These are phyloP conservation scores for Lipomyces mesembrius DNA, from an alignment of 805 yeast genomes.

Conservation along the genomic window DNA sequence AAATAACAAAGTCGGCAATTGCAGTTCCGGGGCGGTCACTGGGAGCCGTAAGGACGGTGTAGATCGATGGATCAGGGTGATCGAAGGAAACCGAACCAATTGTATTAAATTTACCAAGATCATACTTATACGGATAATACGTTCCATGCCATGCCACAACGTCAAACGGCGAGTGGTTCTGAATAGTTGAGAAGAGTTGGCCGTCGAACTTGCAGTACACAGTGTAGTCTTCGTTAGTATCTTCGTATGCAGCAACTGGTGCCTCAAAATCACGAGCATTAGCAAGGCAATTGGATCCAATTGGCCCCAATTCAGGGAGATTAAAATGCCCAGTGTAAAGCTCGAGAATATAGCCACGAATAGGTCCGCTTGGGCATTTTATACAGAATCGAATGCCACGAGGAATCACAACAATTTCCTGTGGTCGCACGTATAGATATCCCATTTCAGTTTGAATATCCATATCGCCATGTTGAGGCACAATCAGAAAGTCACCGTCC, in stretches of 20 bases:
- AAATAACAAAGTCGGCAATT: conserved; percentile 42
- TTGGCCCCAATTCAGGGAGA: conserved; percentile 44
- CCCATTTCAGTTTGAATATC: conserved; percentile 43
- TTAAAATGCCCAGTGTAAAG: conserved; percentile 42
- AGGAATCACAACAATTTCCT: conserved; percentile 42
- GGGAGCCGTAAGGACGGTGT: conserved; percentile 33
- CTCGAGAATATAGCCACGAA: conserved; percentile 42
- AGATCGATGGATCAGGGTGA: conserved; percentile 43
- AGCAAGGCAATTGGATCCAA: conserved; percentile 43
- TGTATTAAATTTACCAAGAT: conserved; percentile 40
- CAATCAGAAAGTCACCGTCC: conserved; percentile 43
- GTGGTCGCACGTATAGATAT: conserved; percentile 39
- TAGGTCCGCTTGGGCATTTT: conserved; percentile 32
- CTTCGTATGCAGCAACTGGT: conserved; percentile 41
- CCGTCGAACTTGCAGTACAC: conserved; percentile 28
- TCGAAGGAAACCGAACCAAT: conserved; percentile 42
- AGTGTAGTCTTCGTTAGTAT: conserved; percentile 38
- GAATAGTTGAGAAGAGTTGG: conserved; percentile 16
- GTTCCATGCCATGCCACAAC: conserved; percentile 44
- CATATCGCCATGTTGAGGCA: conserved; percentile 40
- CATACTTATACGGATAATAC: conserved; percentile 43
- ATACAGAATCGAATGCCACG: conserved; percentile 41
- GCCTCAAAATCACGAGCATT: conserved; percentile 42
- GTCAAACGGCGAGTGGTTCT: conserved; percentile 40
- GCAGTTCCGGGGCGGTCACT: conserved; percentile 40